A percentile compares a stretch with the other conserved stretches of the same genome.
Evolutionary conservation across 768 basidiomycete genomes (phyloP).

Genomic region (Boletus sp.): DNA sequence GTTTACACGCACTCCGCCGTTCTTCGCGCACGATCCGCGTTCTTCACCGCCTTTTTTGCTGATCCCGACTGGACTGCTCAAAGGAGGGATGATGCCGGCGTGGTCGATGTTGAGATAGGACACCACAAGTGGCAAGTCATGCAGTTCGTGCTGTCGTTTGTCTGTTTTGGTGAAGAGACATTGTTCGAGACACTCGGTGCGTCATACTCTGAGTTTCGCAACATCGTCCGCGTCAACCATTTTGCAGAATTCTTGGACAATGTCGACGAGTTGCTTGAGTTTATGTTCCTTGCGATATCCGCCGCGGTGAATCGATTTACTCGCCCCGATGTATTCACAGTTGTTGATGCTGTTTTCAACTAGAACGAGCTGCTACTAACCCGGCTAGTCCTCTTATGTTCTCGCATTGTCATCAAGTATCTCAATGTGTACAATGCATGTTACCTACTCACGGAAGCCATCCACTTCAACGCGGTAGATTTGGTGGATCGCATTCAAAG

Average conservation of each 20-base stretch:
- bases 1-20: slow-evolving; percentile 69
- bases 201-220: slow-evolving; percentile 18
- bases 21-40: slow-evolving; percentile 76
- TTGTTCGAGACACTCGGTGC: slow-evolving; percentile 72
- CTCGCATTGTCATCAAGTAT: slow-evolving; percentile 63
- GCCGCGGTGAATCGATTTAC: slow-evolving; percentile 58
- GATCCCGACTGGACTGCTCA: slow-evolving; percentile 75
- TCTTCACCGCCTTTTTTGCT: slow-evolving; percentile 83
- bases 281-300: slow-evolving; percentile 83
- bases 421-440: slow-evolving; percentile 74
- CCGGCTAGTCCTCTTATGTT: slow-evolving; percentile 79
- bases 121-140: slow-evolving; percentile 75
- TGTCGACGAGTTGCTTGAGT: slow-evolving; percentile 76
- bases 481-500: slow-evolving; percentile 70
- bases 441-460: slow-evolving; percentile 77
- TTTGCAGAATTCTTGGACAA: slow-evolving; percentile 55
- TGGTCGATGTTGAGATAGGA: slow-evolving; percentile 60
- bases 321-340: background rate
- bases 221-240: background rate
- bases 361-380: slow-evolving; percentile 90
- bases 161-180: slow-evolving; percentile 72
- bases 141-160: slow-evolving; percentile 67
- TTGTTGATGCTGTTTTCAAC: background rate
- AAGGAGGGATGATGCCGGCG: slow-evolving; percentile 52
- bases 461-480: slow-evolving; percentile 65